These are phyloP conservation scores for Phylloporus arenicola DNA, from an alignment of 768 basidiomycete genomes.

Conservation along the genomic window DNA sequence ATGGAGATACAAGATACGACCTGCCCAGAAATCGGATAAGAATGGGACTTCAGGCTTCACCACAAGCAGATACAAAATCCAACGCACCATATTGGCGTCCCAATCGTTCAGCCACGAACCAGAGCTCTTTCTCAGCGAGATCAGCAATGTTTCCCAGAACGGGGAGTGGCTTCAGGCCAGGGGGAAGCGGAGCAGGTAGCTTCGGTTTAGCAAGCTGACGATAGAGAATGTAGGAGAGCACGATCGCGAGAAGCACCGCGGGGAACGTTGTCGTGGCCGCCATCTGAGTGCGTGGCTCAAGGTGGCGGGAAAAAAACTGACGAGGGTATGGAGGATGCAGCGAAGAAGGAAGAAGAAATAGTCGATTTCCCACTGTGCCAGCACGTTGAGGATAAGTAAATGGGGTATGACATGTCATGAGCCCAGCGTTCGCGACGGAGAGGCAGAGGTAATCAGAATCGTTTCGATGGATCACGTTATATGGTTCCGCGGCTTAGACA, in stretches of 20 bases:
- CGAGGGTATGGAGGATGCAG: conserved; percentile 10
- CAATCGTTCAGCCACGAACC: conserved; percentile 60
- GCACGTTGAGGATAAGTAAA: background rate
- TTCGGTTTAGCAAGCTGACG: conserved; percentile 10
- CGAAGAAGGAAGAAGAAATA: conserved; percentile 15
- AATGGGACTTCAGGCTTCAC: background rate
- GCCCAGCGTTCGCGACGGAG: too few relatives aligned
- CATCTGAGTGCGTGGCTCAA: conserved; percentile 13
- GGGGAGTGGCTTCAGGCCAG: conserved; percentile 64
- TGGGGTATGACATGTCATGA: too few relatives aligned
- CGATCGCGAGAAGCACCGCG: conserved; percentile 18
- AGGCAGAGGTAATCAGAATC: too few relatives aligned
- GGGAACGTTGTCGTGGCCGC: conserved; percentile 4
- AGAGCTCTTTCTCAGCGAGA: conserved; percentile 55
- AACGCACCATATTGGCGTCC: conserved; percentile 56
- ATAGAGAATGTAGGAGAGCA: conserved; percentile 15
- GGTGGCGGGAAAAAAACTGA: background rate
- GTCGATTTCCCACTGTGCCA: too few relatives aligned
- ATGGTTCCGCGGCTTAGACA: too few relatives aligned
- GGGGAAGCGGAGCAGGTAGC: conserved; percentile 45
- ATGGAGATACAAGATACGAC: conserved; percentile 60
- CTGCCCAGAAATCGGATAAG: conserved; percentile 22
- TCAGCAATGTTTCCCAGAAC: conserved; percentile 61
- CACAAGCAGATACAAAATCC: background rate
- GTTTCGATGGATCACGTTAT: too few relatives aligned